Evolutionary conservation across 257 asterid species (phyloP).

Genomic region (Solanum tacnaense): DNA sequence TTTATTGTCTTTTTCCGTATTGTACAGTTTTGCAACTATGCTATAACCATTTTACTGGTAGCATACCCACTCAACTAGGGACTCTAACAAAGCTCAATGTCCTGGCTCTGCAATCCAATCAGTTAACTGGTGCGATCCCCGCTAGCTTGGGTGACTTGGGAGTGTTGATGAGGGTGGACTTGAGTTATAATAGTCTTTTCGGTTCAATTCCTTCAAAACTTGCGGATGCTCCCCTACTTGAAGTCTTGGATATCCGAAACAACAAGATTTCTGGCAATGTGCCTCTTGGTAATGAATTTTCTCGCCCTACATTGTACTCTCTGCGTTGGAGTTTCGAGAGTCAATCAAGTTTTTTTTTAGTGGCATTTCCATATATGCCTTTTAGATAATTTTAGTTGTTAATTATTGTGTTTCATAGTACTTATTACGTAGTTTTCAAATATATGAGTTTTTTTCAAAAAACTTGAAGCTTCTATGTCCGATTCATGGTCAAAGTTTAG

Average conservation of each 20-base stretch:
- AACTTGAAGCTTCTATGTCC: not conserved
- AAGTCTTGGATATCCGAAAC: slow-evolving; percentile 63
- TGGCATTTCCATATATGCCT: not conserved
- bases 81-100: slow-evolving; percentile 58
- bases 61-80: slow-evolving; percentile 69
- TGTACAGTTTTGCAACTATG: slow-evolving; percentile 85
- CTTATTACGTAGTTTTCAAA: not conserved
- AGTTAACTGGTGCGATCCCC: slow-evolving; percentile 80
- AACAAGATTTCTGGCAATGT: slow-evolving; percentile 87
- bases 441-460: not conserved
- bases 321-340: fast-evolving
- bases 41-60: slow-evolving; percentile 68
- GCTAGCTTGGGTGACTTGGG: slow-evolving; percentile 80
- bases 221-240: slow-evolving; percentile 75
- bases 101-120: slow-evolving; percentile 69
- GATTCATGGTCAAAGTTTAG: not conserved
- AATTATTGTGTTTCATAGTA: not conserved
- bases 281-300: slow-evolving; percentile 58
- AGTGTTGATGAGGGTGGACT: slow-evolving; percentile 56
- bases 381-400: not conserved
- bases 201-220: slow-evolving; percentile 80
- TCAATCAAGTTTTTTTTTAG: not conserved
- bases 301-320: not conserved
- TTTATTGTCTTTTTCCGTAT: not conserved
- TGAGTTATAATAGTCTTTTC: slow-evolving; percentile 63